phyloP scores from a whole-genome alignment of 2,329 filamentous ascomycete genomes.

The Trichoderma asperellum region DNA sequence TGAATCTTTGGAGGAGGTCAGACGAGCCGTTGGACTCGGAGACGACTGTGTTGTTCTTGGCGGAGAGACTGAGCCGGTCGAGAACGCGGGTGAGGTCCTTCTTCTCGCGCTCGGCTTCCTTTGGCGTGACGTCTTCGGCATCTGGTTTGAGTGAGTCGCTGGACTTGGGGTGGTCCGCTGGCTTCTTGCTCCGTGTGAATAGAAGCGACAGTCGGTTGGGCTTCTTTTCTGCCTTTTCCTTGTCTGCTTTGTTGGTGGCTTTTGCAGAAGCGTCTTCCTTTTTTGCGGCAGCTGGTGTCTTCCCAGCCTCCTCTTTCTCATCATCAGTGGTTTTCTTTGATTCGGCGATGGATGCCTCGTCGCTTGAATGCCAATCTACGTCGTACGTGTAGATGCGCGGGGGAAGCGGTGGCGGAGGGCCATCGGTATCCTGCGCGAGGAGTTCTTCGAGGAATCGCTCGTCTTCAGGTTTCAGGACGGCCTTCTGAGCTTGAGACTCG shows the following conservation, averaged over 20 bases:
- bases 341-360: slow-evolving; percentile 36
- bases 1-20: slow-evolving; percentile 81
- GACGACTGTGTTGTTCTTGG: slow-evolving; percentile 84
- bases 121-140: slow-evolving; percentile 43
- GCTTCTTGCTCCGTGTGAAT: slow-evolving; percentile 47
- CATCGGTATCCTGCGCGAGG: slow-evolving; percentile 47
- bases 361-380: slow-evolving; percentile 51
- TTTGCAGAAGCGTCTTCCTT: slow-evolving; percentile 38
- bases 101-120: slow-evolving; percentile 53
- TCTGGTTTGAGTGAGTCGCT: slow-evolving; percentile 42
- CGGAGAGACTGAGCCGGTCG: slow-evolving; percentile 80
- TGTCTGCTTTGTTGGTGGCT: slow-evolving; percentile 36
- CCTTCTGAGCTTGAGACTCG: slow-evolving; percentile 38
- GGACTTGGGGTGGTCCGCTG: slow-evolving; percentile 29
- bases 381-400: slow-evolving; percentile 56
- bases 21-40: slow-evolving; percentile 82
- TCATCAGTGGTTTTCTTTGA: slow-evolving; percentile 32
- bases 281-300: not conserved
- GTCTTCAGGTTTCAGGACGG: slow-evolving; percentile 60
- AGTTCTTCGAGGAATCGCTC: slow-evolving; percentile 62
- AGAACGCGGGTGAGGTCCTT: slow-evolving; percentile 81
- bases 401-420: slow-evolving; percentile 58
- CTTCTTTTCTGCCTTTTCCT: slow-evolving; percentile 41
- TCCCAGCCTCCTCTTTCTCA: slow-evolving; percentile 28
- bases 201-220: slow-evolving; percentile 43